Percentiles rank a stretch among this genome's conserved stretches.
Evolutionary conservation across 2,329 filamentous ascomycete genomes (phyloP).

Genomic region (Leptographium galeiforme): DNA sequence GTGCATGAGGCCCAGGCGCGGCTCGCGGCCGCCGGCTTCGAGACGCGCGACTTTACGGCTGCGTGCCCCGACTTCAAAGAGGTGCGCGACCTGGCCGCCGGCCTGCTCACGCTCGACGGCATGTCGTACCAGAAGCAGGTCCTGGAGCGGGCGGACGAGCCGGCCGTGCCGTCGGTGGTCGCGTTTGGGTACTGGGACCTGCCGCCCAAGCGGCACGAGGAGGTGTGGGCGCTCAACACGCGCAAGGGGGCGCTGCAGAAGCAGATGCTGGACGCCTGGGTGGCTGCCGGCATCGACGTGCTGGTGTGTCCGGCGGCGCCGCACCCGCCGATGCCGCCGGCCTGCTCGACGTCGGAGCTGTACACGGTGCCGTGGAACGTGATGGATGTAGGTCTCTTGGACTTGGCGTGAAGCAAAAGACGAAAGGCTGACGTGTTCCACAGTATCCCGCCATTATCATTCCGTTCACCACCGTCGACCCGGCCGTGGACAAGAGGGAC

Average conservation of each 20-base stretch:
- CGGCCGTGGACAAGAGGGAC: conserved; percentile 1
- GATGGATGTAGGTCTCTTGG: conserved; percentile 6
- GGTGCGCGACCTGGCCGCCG: conserved; percentile 7
- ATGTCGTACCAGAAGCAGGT: conserved; percentile 9
- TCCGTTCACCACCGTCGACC: conserved; percentile 7
- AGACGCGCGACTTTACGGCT: conserved; percentile 9
- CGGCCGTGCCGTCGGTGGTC: conserved; percentile 7
- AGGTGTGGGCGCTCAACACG: conserved; percentile 10
- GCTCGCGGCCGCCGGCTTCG: conserved; percentile 6
- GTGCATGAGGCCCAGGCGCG: conserved; percentile 4
- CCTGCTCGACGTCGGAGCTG: conserved; percentile 6
- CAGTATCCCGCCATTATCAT: conserved; percentile 9
- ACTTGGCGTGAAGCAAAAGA: background rate
- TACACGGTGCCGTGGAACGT: conserved; percentile 11
- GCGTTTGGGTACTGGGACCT: conserved; percentile 10
- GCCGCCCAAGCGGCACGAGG: conserved; percentile 7
- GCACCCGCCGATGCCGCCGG: conserved; percentile 5
- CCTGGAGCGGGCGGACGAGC: conserved; percentile 9
- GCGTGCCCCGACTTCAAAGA: conserved; percentile 9
- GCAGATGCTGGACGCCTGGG: conserved; percentile 11
- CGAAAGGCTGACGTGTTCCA: background rate
- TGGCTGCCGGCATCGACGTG: conserved; percentile 8
- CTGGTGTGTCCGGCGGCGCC: conserved; percentile 8
- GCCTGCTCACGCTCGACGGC: conserved; percentile 8
- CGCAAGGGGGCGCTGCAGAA: conserved; percentile 8